phyloP scores from a whole-genome alignment of 148 eudicot species.

The Diospyros lotus region DNA sequence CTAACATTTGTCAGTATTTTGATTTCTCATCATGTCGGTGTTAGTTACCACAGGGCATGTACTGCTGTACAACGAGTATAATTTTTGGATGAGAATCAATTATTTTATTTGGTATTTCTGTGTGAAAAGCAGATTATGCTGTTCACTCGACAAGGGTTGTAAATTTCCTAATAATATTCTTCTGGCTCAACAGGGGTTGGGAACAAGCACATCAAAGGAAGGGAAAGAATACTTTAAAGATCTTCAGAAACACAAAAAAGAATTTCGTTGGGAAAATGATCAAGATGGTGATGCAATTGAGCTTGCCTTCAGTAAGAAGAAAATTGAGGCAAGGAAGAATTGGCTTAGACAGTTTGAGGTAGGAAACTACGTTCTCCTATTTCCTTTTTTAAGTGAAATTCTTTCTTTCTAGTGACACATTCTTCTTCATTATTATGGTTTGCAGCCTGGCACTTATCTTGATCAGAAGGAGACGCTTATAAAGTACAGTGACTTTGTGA shows the following conservation, averaged over 20 bases:
- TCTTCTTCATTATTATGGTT: slow-evolving; percentile 6
- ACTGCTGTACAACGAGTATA: too few species aligned
- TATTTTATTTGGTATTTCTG: not conserved
- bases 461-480: slow-evolving; percentile 62
- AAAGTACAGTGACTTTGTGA: slow-evolving; percentile 84
- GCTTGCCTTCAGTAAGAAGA: slow-evolving; percentile 95
- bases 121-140: not conserved
- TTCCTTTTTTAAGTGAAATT: too few species aligned
- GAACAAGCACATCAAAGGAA: slow-evolving; percentile 77
- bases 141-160: not conserved
- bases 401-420: not conserved
- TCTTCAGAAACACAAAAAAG: slow-evolving; percentile 64
- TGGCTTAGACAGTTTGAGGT: slow-evolving; percentile 94
- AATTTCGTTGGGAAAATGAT: slow-evolving; percentile 71
- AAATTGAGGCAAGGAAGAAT: slow-evolving; percentile 90
- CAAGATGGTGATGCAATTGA: slow-evolving; percentile 89
- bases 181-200: slow-evolving; percentile 67
- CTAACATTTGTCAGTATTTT: too few species aligned
- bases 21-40: too few species aligned
- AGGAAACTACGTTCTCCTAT: not conserved
- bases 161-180: not conserved
- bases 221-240: slow-evolving; percentile 74
- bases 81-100: too few species aligned
- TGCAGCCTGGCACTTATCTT: slow-evolving; percentile 73
- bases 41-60: too few species aligned